Conservation (phyloP, 1,284 basidiomycete genomes). For the Irpex sp. region DNA sequence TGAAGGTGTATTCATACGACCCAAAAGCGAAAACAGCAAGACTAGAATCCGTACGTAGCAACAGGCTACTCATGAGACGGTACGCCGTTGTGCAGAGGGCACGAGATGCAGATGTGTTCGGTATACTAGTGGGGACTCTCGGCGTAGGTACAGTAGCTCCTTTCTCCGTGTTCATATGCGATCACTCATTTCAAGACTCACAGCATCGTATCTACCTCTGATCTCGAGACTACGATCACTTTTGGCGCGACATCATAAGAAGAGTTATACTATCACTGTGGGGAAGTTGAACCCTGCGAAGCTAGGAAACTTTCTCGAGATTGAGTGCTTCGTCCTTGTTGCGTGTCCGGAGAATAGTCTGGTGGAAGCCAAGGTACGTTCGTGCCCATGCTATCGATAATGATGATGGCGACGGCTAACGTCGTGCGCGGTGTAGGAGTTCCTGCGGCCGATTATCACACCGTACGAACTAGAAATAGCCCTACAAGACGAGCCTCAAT, state of each 20-base stretch:
- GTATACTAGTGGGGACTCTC: constrained; percentile 92
- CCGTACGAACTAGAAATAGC: constrained; percentile 92
- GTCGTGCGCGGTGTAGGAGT: constrained; percentile 56
- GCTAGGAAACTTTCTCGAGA: constrained; percentile 93
- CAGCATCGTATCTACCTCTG: constrained; percentile 80
- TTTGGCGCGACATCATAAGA: constrained; percentile 69
- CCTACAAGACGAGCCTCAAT: constrained; percentile 61
- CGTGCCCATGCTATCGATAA: background rate
- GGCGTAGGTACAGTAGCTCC: constrained; percentile 66
- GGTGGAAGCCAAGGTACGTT: constrained; percentile 76
- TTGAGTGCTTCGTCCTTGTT: constrained; percentile 94
- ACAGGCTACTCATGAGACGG: constrained; percentile 88
- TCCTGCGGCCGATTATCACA: constrained; percentile 87
- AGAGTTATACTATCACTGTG: constrained; percentile 93
- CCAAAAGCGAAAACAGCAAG: constrained; percentile 47
- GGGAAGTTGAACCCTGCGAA: constrained; percentile 96
- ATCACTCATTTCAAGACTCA: background rate
- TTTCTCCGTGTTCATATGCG: background rate
- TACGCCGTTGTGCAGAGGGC: constrained; percentile 89
- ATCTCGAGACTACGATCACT: constrained; percentile 73
- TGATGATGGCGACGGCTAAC: background rate
- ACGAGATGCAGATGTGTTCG: constrained; percentile 90
- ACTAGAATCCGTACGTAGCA: constrained; percentile 65
- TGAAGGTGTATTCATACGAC: constrained; percentile 75
- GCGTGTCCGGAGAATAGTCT: constrained; percentile 94